phyloP scores from a whole-genome alignment of 108 stramenopile species.

The Fragilariopsis cylindrus region DNA sequence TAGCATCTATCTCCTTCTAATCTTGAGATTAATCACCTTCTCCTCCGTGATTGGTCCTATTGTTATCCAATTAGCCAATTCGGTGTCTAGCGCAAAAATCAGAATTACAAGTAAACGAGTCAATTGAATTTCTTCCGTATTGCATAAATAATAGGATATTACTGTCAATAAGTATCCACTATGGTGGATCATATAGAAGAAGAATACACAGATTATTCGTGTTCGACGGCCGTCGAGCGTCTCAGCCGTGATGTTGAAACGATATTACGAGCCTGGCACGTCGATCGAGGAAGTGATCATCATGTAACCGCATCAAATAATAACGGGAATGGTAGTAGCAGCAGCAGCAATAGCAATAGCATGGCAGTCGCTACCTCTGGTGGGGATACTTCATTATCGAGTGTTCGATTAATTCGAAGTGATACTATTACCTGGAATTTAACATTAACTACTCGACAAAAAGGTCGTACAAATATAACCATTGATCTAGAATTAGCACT shows the following conservation, averaged over 20 bases:
- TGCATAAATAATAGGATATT: too few species aligned
- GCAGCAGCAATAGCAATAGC: too few species aligned
- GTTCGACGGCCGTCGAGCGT: conserved; percentile 81
- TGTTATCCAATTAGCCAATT: too few species aligned
- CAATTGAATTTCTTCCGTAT: too few species aligned
- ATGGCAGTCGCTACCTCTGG: conserved; percentile 12
- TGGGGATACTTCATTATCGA: conserved; percentile 8
- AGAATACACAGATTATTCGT: conserved; percentile 88
- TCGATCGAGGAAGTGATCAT: conserved; percentile 70
- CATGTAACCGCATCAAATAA: conserved; percentile 52
- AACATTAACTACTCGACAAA: conserved; percentile 15
- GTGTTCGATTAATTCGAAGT: conserved; percentile 39
- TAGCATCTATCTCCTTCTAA: too few species aligned
- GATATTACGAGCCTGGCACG: conserved; percentile 72
- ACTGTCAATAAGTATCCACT: too few species aligned
- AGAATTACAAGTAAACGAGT: too few species aligned
- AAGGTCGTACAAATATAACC: conserved; percentile 24
- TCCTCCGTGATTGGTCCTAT: too few species aligned
- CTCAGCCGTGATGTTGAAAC: conserved; percentile 81
- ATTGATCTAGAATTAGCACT: conserved; percentile 67
- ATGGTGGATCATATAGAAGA: conserved; percentile 35
- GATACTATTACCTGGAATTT: conserved; percentile 35
- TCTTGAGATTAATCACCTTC: too few species aligned
- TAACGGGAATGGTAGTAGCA: conserved; percentile 4
- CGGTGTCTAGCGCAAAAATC: too few species aligned